Conservation (phyloP, 2,329 filamentous ascomycete species). For the Geoglossum cookeanum region DNA sequence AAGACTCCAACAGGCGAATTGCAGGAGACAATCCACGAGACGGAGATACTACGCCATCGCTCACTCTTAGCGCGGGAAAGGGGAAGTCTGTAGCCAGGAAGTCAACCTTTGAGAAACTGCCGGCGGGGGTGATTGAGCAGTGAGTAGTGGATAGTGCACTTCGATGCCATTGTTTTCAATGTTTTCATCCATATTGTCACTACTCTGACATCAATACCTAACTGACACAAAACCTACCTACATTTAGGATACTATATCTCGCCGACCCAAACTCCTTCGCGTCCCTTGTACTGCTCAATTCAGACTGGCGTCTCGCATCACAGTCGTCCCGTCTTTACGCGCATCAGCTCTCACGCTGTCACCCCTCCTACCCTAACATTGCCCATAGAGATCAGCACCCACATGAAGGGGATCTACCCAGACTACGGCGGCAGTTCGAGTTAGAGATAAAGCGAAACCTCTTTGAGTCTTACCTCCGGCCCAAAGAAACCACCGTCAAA, state of each 20-base stretch:
- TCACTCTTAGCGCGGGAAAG: not conserved
- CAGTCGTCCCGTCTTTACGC: conserved; percentile 44
- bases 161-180: not conserved
- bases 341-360: conserved; percentile 40
- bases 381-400: conserved; percentile 22
- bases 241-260: conserved; percentile 36
- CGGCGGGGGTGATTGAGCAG: conserved; percentile 53
- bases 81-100: not conserved
- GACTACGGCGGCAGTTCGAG: conserved; percentile 45
- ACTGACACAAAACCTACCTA: conserved; percentile 4
- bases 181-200: not conserved
- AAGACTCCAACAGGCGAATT: not conserved
- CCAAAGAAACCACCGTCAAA: conserved; percentile 51
- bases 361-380: conserved; percentile 7
- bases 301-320: conserved; percentile 44
- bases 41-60: not conserved
- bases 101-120: conserved; percentile 35
- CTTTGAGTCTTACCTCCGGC: conserved; percentile 57
- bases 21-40: not conserved
- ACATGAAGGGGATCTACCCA: conserved; percentile 33
- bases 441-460: conserved; percentile 56
- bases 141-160: conserved; percentile 21
- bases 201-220: conserved; percentile 7
- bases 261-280: conserved; percentile 46
- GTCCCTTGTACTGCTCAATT: conserved; percentile 44